Conservation (phyloP, 2,329 filamentous ascomycete species). For the Colletotrichum endophyticum region DNA sequence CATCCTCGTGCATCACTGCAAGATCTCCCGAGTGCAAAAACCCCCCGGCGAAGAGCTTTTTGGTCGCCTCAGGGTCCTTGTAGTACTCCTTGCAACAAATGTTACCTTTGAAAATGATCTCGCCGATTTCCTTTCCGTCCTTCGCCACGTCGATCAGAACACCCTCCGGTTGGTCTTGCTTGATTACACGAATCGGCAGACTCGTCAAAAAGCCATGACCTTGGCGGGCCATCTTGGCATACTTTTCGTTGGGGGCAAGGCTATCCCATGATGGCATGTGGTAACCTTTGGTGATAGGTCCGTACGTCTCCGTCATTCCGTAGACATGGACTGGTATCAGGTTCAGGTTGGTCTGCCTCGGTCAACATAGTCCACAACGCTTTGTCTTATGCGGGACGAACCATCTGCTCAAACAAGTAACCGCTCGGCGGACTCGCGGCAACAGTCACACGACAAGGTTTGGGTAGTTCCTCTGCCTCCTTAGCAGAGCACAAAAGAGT, state of each 20-base stretch:
- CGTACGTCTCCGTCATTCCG: constrained; percentile 87
- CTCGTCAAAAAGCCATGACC: constrained; percentile 90
- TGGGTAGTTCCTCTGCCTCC: constrained; percentile 69
- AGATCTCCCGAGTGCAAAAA: constrained; percentile 89
- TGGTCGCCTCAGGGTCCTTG: constrained; percentile 85
- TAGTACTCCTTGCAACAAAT: constrained; percentile 93
- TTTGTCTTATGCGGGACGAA: constrained; percentile 30
- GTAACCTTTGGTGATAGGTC: constrained; percentile 94
- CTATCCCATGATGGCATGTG: constrained; percentile 83
- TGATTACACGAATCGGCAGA: constrained; percentile 81
- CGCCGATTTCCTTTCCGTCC: constrained; percentile 78
- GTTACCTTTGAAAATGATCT: constrained; percentile 88
- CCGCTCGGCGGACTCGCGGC: constrained; percentile 90
- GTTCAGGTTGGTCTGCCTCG: constrained; percentile 64
- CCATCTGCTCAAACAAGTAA: constrained; percentile 94
- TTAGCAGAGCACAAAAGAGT: constrained; percentile 84
- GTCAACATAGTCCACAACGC: background rate
- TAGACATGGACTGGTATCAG: constrained; percentile 93
- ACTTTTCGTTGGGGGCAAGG: constrained; percentile 77
- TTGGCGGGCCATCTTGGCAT: constrained; percentile 89
- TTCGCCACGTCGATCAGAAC: constrained; percentile 70
- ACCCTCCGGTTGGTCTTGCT: constrained; percentile 73
- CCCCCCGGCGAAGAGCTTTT: constrained; percentile 85
- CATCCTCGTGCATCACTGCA: constrained; percentile 91
- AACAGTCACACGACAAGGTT: constrained; percentile 83